Evolutionary conservation across 805 yeast species (phyloP), one percentile per base, ranked within the genome.

Genomic region (Candida manassasensis): DNA sequence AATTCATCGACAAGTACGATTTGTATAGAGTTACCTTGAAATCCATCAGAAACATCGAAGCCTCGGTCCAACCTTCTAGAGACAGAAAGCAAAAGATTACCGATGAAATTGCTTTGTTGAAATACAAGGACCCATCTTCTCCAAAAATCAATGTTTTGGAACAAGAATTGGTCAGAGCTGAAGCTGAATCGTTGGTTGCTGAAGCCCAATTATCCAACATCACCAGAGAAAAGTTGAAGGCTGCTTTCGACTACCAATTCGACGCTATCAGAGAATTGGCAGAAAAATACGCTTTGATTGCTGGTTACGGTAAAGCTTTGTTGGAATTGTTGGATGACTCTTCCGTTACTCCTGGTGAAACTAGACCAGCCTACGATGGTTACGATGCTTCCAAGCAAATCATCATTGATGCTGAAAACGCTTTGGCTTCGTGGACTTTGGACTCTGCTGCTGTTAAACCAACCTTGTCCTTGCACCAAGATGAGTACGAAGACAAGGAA

Each of bases 311-410:
- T 66, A 84, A 84, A 68, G 93, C 90, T 21, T 63, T 85, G 40
- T 71, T 85, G 55, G 90, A 84, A 66, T 73, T 85, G 56, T 71
- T 85, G 56, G 94, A 84, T 55, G 93, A 84, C 54, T 67, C 86
- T 43, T 84, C 93, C 43, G 90, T 84, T 35, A 83, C 90, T 40
- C 95, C 95, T 40, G 95, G 95, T 71, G 95, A 84, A 69, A 83
- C 90, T 32, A 81, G 93, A 77, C 83, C 89, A 27, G 83, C 89
- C 40, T 84, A 84, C 59, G 94, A 84, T 52, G 94, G 94, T 49
- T 84, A 83, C 60, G 93, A 84, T 61, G 88, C 90, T 31, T 81
- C 90, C 27, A 84, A 83, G 67, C 94, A 84, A 67, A 84, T 84
- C 61, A 83, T 84, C 52, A 79, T 84, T 49, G 94, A 84, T 55